Evolutionary conservation across 176 grass and related monocot species (phyloP).

Genomic region (Aechmea fasciata): DNA sequence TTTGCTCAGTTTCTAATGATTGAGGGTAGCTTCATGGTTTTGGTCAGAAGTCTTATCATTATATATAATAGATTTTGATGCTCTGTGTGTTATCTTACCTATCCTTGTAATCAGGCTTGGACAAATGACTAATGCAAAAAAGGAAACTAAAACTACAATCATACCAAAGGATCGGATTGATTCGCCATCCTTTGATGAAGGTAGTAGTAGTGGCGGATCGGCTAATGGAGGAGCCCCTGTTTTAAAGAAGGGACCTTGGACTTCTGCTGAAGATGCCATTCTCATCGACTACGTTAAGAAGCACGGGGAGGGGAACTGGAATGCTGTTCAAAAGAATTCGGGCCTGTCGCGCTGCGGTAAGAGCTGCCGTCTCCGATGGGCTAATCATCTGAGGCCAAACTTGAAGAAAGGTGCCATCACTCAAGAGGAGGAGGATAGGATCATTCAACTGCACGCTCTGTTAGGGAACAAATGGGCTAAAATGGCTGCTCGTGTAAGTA

Average conservation of each 20-base stretch:
- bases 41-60: too few species aligned
- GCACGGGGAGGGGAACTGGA: background rate
- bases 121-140: background rate
- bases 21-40: too few species aligned
- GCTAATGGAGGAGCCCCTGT: background rate
- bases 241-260: conserved; percentile 6
- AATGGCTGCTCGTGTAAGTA: conserved; percentile 1
- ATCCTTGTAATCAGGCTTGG: background rate
- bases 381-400: conserved; percentile 2
- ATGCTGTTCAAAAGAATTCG: conserved; percentile 3
- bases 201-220: background rate
- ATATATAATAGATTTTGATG: too few species aligned
- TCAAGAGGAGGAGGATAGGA: background rate
- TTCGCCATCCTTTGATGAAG: background rate
- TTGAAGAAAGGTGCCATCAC: background rate
- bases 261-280: conserved; percentile 2
- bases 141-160: background rate
- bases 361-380: background rate
- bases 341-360: background rate
- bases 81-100: background rate
- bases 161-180: conserved; percentile 3
- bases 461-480: background rate
- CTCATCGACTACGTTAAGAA: background rate
- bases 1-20: too few species aligned
- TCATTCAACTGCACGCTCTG: background rate